These are phyloP conservation scores for Annulohypoxylon truncatum DNA, from an alignment of 2,329 filamentous ascomycete genomes.

Conservation along the genomic window DNA sequence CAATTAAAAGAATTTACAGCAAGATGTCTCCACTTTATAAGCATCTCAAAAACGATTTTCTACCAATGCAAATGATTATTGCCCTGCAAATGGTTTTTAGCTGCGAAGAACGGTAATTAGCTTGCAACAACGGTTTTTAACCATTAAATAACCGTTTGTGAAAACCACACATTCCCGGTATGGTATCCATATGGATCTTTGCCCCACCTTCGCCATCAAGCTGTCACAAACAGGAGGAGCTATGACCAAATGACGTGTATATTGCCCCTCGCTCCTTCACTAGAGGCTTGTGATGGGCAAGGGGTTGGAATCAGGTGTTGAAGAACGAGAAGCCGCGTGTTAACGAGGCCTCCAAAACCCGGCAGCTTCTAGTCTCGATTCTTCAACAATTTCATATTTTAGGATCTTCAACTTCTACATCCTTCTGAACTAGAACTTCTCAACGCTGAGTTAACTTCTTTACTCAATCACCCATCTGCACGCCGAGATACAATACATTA, in stretches of 20 bases:
- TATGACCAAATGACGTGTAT: constrained; percentile 40
- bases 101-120: no score
- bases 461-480: constrained; percentile 2
- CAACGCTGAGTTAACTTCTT: neutral
- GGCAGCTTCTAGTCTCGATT: neutral
- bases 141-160: no score
- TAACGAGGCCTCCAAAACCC: constrained; percentile 23
- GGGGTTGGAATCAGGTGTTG: constrained; percentile 14
- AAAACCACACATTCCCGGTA: no score
- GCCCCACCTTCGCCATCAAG: constrained; percentile 2
- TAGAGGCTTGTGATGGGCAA: constrained; percentile 31
- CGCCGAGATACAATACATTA: constrained; percentile 5
- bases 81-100: no score
- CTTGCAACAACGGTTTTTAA: no score
- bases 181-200: no score
- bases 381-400: neutral
- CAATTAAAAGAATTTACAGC: no score
- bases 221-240: constrained; percentile 1
- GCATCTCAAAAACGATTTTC: no score
- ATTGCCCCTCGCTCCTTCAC: constrained; percentile 37
- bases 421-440: neutral
- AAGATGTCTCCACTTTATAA: no score
- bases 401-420: neutral
- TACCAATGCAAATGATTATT: no score
- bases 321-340: constrained; percentile 18